Evolutionary conservation across 2,329 filamentous ascomycete genomes (phyloP).

Genomic region (Diaporthe vexans): DNA sequence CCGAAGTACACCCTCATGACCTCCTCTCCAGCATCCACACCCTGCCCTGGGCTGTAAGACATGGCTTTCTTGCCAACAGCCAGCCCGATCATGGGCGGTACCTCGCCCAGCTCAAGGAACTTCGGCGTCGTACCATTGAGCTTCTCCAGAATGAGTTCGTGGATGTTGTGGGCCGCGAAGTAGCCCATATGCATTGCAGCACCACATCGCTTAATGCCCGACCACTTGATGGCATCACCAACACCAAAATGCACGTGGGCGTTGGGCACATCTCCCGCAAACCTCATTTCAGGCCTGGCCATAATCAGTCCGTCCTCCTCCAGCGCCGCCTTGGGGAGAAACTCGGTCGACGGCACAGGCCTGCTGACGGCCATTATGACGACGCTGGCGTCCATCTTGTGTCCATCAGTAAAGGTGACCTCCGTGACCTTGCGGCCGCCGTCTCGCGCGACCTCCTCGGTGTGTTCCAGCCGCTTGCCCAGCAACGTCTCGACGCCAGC

Average conservation of each 20-base stretch:
- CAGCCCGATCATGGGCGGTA: conserved; percentile 77
- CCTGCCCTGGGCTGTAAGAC: conserved; percentile 69
- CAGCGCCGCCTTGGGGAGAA: conserved; percentile 71
- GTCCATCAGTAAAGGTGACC: conserved; percentile 72
- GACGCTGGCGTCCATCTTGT: conserved; percentile 71
- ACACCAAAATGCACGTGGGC: conserved; percentile 74
- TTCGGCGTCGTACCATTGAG: conserved; percentile 56
- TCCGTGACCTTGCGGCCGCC: conserved; percentile 56
- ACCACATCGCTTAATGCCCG: conserved; percentile 85
- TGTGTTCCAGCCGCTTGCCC: conserved; percentile 67
- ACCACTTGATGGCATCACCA: conserved; percentile 79
- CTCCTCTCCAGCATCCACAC: conserved; percentile 72
- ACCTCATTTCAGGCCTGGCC: conserved; percentile 70
- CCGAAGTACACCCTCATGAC: conserved; percentile 75
- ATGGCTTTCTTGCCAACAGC: conserved; percentile 80
- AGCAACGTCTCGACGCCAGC: conserved; percentile 76
- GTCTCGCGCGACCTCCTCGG: conserved; percentile 59
- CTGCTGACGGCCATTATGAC: conserved; percentile 80
- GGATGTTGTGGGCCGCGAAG: conserved; percentile 75
- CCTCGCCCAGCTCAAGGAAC: conserved; percentile 64
- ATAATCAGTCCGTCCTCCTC: conserved; percentile 76
- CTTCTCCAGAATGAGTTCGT: conserved; percentile 70
- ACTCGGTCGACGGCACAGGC: conserved; percentile 72
- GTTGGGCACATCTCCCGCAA: conserved; percentile 68
- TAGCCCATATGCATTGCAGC: conserved; percentile 82